Evolutionary conservation across 164 flowering plant species (phyloP), one percentile per base, ranked within the genome.

Genomic region (Cinnamomum chago): DNA sequence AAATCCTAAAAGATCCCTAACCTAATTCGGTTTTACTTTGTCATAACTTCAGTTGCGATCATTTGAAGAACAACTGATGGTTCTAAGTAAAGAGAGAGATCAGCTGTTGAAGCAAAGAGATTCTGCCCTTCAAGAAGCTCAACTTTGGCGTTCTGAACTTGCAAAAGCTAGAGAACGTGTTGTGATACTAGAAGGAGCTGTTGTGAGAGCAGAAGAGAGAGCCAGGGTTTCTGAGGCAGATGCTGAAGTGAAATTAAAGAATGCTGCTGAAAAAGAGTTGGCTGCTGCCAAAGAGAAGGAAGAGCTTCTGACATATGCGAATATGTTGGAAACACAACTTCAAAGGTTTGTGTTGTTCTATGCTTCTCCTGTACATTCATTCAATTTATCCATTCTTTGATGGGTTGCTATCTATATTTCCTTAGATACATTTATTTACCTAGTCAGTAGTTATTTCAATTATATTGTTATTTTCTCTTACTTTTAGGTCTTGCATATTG

Each of bases 71-170:
- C 88, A 85, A 76, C 74, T 85, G 66, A 58, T 47, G 73, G 82
- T 73, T 72, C 80, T 94, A 28, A 81, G 76, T 79, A 87, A 78
- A 81, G 97, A 94, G 83, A 87, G 82, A 73, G 98, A 93, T 62
- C 89, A 88, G 74, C 73, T 94, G 70, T 78, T 85, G 22, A 89
- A 86, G 83, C 94, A 94, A 82, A 88, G 93, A 82, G 97, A 96
- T 71, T 86, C 95, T 50, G 92, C 95, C 58, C 14, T 81, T 78
- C 91, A 86, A 76, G 98, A 94, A 80, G 94, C 95, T 75, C 94
- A 91, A 70, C 68, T 94, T 72, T 96, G 98, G 99, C 97, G 99
- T 65, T 83, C 93, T 77, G 99, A 96, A 86, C 95, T 96, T 78
- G 98, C 84, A 73, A 96, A 96, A 87, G 97, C 99, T 78, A 88